Base-by-base conservation (phyloP, 169 alveolate species). In the Plasmodium gonderi region DNA sequence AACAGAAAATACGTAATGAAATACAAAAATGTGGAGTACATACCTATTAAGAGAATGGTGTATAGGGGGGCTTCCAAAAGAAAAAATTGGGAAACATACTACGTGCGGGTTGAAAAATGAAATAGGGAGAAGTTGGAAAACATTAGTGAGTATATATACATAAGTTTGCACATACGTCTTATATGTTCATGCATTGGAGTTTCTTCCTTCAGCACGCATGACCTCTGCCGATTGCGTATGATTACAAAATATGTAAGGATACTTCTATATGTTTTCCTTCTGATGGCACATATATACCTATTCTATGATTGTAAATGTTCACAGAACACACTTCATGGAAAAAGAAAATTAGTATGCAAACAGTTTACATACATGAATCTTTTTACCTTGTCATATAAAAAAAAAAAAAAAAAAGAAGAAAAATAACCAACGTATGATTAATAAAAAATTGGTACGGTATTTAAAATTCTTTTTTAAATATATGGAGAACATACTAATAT, bases 21-120 rank as follows among this genome's bases (percentile, higher is more conserved):
- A 49, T 95, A 95, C 91, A 95, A 94, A 93, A 95, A 95, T n/a
- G 91, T 95, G 6, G 91, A 95, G 54, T 95, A 95, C 81, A 83
- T 95, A 45, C 80, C 96, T 11, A 60, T 95, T 36, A 91, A 95
- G 90, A 80, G 97, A 14, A 26, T 85, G 67, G 54, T 82, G 9
- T 85, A 77, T 75, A 85, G 67, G 78, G 78, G 78, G 38, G 83
- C 87, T 3, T 85, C 85, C 29, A 74, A 77, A 72, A 75, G 65
- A 85, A 51, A 74, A 20, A 85, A 85, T n/a, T 85, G 92, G 92
- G 85, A 47, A 6, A 85, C 92, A 2, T 85, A 85, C 67, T 85
- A 85, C 42, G 17, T 85, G 68, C 33, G 92, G 49, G 42, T 69
- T 23, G 75, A 85, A 85, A 85, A 85, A 44, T 60, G 49, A 69